Base-by-base conservation (phyloP, 352 stramenopile species). In the Phytophthora podocarpi region DNA sequence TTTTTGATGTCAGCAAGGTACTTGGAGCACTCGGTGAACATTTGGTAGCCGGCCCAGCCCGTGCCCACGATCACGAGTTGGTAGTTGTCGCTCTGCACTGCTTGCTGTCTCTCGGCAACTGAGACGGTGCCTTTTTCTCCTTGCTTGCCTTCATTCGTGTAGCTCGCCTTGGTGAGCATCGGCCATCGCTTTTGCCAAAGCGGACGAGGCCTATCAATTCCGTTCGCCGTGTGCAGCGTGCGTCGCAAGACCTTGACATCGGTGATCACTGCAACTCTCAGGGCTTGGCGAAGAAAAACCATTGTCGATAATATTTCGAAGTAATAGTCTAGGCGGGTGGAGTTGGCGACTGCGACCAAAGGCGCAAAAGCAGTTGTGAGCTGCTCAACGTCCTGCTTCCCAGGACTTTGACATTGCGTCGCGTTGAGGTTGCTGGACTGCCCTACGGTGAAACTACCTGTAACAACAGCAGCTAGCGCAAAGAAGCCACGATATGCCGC, bases 21-120 rank as follows among this genome's bases (percentile, higher is more conserved):
- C 56, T 90, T 90, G 62, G 83, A 83, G 77, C 82, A 89, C 46
- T 91, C 70, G 13, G 67, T 82, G 58, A 90, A 85, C 61, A 93
- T 73, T 51, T 90, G 64, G 64, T 93, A 93, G 24, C 85, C 85
- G 6, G 85, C 85, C 85, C 85, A 93, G 20, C 85, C 85, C 2
- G 85, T 90, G 62, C 85, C 85, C 4, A 93, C 73, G 52, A 93
- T 91, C 23, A 90, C 85, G 15, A 67, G 53, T 59, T 82, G 80
- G 64, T 89, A 74, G 63, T 90, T 90, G 58, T 89, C 82, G 62
- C 45, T 73, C 13, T 53, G 24, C n/a, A 56, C 39, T 13, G 54
- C 40, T 54, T 65, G 36, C 13, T 68, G 52, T 21, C 20, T 34
- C 12, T 58, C 21, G 11, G 13, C 8, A 30, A 26, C 9, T 10